Base-by-base conservation (phyloP, 345 rosid species). In the Microcos paniculata region DNA sequence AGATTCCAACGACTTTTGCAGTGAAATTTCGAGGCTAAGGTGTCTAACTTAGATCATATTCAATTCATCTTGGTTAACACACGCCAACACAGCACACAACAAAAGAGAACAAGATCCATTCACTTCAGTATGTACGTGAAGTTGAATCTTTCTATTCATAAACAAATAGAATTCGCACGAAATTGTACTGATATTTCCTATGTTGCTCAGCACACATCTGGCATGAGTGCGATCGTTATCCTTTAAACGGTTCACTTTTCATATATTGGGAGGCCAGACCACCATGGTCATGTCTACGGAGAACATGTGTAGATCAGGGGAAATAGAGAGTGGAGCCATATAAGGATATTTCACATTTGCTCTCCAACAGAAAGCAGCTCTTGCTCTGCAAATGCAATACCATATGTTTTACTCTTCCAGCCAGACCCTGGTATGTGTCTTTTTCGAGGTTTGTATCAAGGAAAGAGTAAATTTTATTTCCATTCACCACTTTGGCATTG, bases 381-480 rank as follows among this genome's bases (percentile, higher is more conserved):
- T 48, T n/a, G 43, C 61, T 52, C 43, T 52, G 61, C 30, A 67
- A 46, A 26, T 67, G 40, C 35, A 67, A 26, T 16, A 3, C 28
- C 43, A 70, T 19, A 33, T 51, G 28, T 18, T 70, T 40, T 19
- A 19, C 61, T 48, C 73, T 51, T 70, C 14, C 72, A 69, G 11
- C 23, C 72, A 69, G 23, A 57, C 24, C 26, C 73, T 70, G 28
- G 73, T 38, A 52, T 52, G 45, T n/a, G 73, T 70, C 31, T 49
- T 12, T 53, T 53, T 71, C 74, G 21, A 26, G 62, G 1, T 71
- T 52, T 33, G 48, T 26, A 53, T 35, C 74, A 8, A 53, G 45
- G 67, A 61, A 61, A 73, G 55, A 45, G 35, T 28, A 18, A 61
- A n/a, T n/a, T n/a, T n/a, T n/a, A n/a, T n/a, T n/a, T n/a, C n/a